Evolutionary conservation across 106 monocot genomes (phyloP).

Genomic region (Allium cepa): DNA sequence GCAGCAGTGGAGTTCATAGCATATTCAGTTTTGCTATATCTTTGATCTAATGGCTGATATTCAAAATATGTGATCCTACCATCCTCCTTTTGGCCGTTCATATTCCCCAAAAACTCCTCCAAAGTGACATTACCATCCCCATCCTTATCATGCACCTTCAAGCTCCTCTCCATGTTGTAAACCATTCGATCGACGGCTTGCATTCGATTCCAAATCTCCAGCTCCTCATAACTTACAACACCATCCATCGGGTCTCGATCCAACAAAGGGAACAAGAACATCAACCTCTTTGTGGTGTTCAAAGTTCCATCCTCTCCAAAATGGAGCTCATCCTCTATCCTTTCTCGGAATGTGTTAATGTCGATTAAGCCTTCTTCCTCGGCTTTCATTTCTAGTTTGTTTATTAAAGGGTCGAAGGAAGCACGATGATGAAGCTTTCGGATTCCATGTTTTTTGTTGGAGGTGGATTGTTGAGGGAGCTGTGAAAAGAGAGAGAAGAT

Average conservation of each 20-base stretch:
- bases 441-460: background rate
- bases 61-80: background rate
- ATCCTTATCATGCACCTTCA: slow-evolving; percentile 1
- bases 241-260: background rate
- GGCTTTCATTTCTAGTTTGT: background rate
- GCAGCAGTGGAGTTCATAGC: too few species aligned
- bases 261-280: background rate
- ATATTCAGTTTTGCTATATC: too few species aligned
- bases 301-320: slow-evolving; percentile 6
- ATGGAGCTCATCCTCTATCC: background rate
- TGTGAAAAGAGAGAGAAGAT: background rate
- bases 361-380: background rate
- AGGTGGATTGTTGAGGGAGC: background rate
- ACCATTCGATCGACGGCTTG: slow-evolving; percentile 4
- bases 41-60: background rate
- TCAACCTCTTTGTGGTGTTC: slow-evolving; percentile 4
- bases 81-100: background rate
- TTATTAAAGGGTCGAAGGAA: slow-evolving; percentile 1
- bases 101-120: slow-evolving; percentile 2
- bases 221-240: background rate
- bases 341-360: background rate
- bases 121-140: background rate
- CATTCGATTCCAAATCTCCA: slow-evolving; percentile 6
- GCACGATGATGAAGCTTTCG: slow-evolving; percentile 1
- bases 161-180: background rate